Evolutionary conservation across 169 alveolate species (phyloP).

Genomic region (Ichthyophthirius multifiliis): DNA sequence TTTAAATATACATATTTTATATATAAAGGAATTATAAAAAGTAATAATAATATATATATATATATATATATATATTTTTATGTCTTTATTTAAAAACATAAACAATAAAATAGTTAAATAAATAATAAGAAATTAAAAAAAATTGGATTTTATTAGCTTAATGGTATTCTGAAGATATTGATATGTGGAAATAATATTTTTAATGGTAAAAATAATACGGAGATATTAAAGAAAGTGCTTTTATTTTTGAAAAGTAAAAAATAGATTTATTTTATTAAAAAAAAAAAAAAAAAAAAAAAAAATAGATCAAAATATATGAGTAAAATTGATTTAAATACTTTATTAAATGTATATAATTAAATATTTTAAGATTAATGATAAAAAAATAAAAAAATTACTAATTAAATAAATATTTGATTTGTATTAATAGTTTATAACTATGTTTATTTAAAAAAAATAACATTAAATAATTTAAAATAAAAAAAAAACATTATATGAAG

Average conservation of each 20-base stretch:
- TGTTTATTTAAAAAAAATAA: too few species aligned
- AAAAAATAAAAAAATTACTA: too few species aligned
- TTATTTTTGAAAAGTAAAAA: neutral
- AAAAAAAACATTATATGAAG: too few species aligned
- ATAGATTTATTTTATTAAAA: neutral
- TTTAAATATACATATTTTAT: neutral
- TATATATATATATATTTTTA: neutral
- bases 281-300: neutral
- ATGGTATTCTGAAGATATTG: neutral
- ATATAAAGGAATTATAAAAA: neutral
- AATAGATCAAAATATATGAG: neutral
- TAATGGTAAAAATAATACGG: neutral
- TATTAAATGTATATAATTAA: neutral
- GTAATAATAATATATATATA: neutral
- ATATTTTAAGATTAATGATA: neutral
- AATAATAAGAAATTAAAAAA: neutral
- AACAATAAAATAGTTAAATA: neutral
- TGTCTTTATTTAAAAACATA: neutral
- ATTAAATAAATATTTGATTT: too few species aligned
- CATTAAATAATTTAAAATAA: too few species aligned
- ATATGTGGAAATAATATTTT: neutral
- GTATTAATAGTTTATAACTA: too few species aligned
- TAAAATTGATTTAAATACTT: neutral
- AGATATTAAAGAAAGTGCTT: neutral
- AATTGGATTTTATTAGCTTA: neutral